Percentiles rank a stretch among this genome's conserved stretches.
These are phyloP conservation scores for Cryphonectria carpinicola DNA, from an alignment of 2,329 filamentous ascomycete species.

Conservation along the genomic window DNA sequence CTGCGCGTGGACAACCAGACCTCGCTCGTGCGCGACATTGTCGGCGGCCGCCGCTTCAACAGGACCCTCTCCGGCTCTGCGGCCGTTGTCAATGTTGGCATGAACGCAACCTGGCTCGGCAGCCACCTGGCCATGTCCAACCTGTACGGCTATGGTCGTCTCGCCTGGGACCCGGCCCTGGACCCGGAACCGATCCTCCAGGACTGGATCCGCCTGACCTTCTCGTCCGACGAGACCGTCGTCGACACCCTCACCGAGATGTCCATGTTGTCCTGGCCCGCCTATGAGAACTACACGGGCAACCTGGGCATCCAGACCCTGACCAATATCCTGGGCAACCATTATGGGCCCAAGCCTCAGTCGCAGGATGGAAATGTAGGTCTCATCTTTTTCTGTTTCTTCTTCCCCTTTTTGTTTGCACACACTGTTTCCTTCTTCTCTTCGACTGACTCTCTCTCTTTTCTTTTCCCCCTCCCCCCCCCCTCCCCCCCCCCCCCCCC, in stretches of 20 bases:
- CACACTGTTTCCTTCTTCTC: too few species aligned
- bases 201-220: constrained; percentile 72
- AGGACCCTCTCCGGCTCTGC: constrained; percentile 64
- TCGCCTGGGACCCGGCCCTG: constrained; percentile 65
- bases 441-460: neutral
- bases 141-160: constrained; percentile 68
- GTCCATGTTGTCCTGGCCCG: constrained; percentile 70
- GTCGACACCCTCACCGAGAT: constrained; percentile 63
- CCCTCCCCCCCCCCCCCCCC: too few species aligned
- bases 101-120: constrained; percentile 69
- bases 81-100: constrained; percentile 69
- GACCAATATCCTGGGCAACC: constrained; percentile 67
- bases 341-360: constrained; percentile 70
- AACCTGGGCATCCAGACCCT: constrained; percentile 73
- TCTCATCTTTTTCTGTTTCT: neutral
- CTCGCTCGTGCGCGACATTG: constrained; percentile 62
- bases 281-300: constrained; percentile 72
- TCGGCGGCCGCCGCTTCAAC: constrained; percentile 63
- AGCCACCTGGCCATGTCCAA: constrained; percentile 73
- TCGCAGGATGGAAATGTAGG: constrained; percentile 63
- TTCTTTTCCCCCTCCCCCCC: too few species aligned
- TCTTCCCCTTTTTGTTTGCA: neutral
- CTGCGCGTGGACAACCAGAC: constrained; percentile 60
- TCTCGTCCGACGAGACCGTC: constrained; percentile 58
- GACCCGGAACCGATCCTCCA: constrained; percentile 56